Evolutionary conservation across 768 basidiomycete species (phyloP).

Genomic region (Rhodotorula babjevae): DNA sequence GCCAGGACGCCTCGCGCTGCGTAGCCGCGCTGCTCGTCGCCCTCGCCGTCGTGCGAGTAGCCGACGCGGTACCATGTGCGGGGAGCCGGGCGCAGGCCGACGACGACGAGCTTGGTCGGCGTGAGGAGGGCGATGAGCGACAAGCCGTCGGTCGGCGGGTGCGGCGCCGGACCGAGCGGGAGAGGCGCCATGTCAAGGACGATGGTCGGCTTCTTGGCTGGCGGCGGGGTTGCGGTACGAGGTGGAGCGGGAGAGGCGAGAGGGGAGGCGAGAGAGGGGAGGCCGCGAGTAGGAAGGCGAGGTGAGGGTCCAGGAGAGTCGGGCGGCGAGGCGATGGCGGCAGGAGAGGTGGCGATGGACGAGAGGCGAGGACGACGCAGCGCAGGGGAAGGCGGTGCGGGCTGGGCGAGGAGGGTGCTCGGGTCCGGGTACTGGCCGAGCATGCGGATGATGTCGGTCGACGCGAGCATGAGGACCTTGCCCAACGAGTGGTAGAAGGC

Average conservation of each 20-base stretch:
- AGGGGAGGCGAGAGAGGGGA: neutral
- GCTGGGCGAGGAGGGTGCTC: slow-evolving; percentile 27
- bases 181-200: slow-evolving; percentile 75
- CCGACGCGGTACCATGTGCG: slow-evolving; percentile 68
- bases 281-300: neutral
- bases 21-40: slow-evolving; percentile 58
- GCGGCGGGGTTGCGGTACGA: neutral
- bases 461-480: slow-evolving; percentile 89
- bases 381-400: neutral
- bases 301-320: neutral
- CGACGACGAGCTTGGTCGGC: slow-evolving; percentile 81
- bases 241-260: slow-evolving; percentile 36
- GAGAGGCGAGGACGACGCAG: neutral
- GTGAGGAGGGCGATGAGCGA: slow-evolving; percentile 81
- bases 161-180: slow-evolving; percentile 67
- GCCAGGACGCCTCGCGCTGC: slow-evolving; percentile 59
- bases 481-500: slow-evolving; percentile 94
- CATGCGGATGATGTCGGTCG: slow-evolving; percentile 86
- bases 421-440: slow-evolving; percentile 78
- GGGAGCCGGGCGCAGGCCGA: slow-evolving; percentile 84
- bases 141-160: slow-evolving; percentile 68
- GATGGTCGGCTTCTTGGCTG: slow-evolving; percentile 50
- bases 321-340: slow-evolving; percentile 51
- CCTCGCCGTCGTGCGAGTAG: slow-evolving; percentile 28
- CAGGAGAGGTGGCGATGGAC: slow-evolving; percentile 33